Base-by-base conservation (phyloP, 352 stramenopile species). In the Phytophthora idaei region DNA sequence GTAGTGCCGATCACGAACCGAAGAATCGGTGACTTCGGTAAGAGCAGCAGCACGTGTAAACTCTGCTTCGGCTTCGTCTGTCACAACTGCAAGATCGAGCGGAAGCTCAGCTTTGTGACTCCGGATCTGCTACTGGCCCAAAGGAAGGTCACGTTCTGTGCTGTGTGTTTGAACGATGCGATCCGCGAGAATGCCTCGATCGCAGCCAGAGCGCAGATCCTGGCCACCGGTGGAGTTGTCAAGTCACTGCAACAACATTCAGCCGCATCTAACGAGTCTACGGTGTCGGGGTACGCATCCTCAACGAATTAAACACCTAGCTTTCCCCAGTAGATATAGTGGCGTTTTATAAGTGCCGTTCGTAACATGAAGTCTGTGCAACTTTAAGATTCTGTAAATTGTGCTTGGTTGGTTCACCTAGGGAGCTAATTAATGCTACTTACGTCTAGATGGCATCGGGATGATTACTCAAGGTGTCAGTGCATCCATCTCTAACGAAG, bases 81-180 rank as follows among this genome's bases (percentile, higher is more conserved):
- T 44, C 57, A 71, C 50, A 45, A 28, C n/a, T 81, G 73, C 62
- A 74, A 76, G 49, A 65, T 74, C 29, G 46, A 66, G 15, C 70
- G 78, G 57, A 76, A 77, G 41, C 50, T 81, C 31, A 78, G 63
- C 62, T 78, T 78, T 57, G 61, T 78, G 3, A 65, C 74, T 28
- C 56, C 71, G 0, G 70, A 78, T 37, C 44, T 57, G 50, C 39
- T 62, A 15, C 54, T 78, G 14, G 14, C 45, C 2, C 63, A 63
- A 34, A 42, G 67, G 47, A 78, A 78, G 27, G 52, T 81, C 46
- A 73, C 67, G 4, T 77, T 81, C 46, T 81, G 74, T 39, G 50
- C 29, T 1, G 31, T 67, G 57, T 83, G 76, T 29, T 57, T 79
- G 51, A 73, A 67, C 32, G 64, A 73, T 21, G 62, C 67, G 12